Evolutionary conservation across 495 filamentous ascomycete species (phyloP), one percentile per base, ranked within the genome.

Genomic region (Penicillium maclennaniae): DNA sequence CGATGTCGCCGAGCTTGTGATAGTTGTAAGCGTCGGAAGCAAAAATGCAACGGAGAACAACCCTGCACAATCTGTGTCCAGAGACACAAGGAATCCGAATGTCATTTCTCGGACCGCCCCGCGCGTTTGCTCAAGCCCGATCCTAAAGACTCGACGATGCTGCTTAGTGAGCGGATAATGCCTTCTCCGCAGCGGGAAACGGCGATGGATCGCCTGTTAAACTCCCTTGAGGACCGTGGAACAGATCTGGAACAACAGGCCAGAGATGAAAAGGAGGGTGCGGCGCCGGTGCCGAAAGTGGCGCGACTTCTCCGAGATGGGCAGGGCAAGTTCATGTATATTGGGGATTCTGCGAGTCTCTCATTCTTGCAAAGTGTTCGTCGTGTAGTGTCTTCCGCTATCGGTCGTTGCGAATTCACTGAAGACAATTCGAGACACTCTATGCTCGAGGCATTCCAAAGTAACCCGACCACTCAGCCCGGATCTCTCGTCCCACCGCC

Each of bases 11-110:
- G 70, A 54, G 87, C 87, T 36, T 91, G 87, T 68, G 84, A 89
- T 58, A 85, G 81, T 60, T 91, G 87, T 73, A 91, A 89, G 72
- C 76, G 84, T 48, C 79, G 87, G 59, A 89, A 89, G 69, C 86
- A 89, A 70, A 89, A 89, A 79, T 89, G 87, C 69, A 87, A 90
- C 69, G 86, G 86, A 45, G 66, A 82, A 50, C 80, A 80, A 49
- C 86, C 84, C 23, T 90, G 87, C 61, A 82, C 81, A 45, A 87
- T 84, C 23, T 89, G 84, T 72, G 56, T 75, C 20, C 81, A 81
- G 62, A 75, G 83, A 53, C 73, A 70, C 54, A 73, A 86, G 55
- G 74, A 73, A 39, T 61, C 67, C 3, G 71, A 75, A 59, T 75
- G 71, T 43, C 69, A 73, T 51, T 75, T 75, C 52, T 75, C 71